phyloP scores from a whole-genome alignment of 1,284 basidiomycete genomes.

The Microbotryum scabiosae region DNA sequence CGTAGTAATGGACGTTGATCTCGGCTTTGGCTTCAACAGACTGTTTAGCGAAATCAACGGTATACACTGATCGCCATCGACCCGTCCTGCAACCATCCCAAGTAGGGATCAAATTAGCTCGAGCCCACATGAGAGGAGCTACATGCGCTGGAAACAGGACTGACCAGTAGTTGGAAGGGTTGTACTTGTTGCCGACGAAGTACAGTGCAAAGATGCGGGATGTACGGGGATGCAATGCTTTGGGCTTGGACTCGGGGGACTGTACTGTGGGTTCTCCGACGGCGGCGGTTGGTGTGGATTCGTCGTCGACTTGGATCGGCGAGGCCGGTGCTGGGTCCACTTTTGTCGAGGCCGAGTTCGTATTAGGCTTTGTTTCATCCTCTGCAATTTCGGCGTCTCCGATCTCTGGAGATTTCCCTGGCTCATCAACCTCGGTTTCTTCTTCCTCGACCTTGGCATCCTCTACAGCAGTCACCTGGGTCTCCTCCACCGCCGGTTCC shows the following conservation, averaged over 20 bases:
- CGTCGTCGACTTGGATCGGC: neutral
- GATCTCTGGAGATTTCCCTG: no score
- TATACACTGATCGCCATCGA: constrained; percentile 63
- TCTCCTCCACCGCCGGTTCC: constrained; percentile 2
- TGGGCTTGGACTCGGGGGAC: neutral
- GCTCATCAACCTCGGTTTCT: neutral
- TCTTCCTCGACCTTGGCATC: neutral
- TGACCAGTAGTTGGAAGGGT: constrained; percentile 72
- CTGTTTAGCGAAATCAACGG: constrained; percentile 40
- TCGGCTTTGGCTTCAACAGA: constrained; percentile 52
- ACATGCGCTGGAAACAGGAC: neutral
- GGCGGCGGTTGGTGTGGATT: neutral
- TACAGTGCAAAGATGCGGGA: constrained; percentile 56
- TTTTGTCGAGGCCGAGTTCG: constrained; percentile 1
- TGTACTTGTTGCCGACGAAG: constrained; percentile 87
- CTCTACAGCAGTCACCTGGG: constrained; percentile 16
- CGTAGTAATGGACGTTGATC: constrained; percentile 88
- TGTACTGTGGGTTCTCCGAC: neutral
- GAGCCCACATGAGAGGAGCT: neutral
- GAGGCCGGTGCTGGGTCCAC: constrained; percentile 2
- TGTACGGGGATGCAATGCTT: constrained; percentile 4
- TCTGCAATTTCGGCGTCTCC: no score
- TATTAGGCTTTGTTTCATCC: no score
- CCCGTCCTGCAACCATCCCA: constrained; percentile 52
- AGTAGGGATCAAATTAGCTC: neutral